Evolutionary conservation across 805 yeast species (phyloP), one percentile per base, ranked within the genome.

Genomic region (Nakazawaea wickerhamii): DNA sequence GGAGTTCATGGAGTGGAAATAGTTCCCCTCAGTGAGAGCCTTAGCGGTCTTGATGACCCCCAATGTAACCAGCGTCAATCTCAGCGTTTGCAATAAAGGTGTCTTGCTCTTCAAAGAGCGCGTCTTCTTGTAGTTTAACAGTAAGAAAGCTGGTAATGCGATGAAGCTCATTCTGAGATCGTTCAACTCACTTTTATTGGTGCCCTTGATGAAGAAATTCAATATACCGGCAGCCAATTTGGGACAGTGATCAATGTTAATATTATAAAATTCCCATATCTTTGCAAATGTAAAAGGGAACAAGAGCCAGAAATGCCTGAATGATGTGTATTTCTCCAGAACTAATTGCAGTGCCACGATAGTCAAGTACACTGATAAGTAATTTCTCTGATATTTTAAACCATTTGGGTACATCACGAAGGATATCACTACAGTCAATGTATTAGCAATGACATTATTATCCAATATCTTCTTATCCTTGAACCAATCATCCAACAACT

Each of bases 271-370:
- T 26, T 43, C 30, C 45, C 45, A 43, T 5, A 31, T 33, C 25
- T 43, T 43, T 5, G 45, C 45, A 43, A 43, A 43, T 5, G 45
- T 32, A n/a, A 33, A 18, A 11, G 45, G 45, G 26, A 43, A 43
- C 26, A 43, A 33, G n/a, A 33, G 4, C 45, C 45, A 43, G 11
- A 15, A 43, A 11, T 33, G 26, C 9, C 19, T 21, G 18, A 32
- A 10, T 21, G n/a, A 3, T 10, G 39, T 43, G 28, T 19, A 37
- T 13, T 33, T 21, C 10, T 21, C 20, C 14, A 43, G 4, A 15
- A 37, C 4, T 3, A 37, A 17, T 28, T 43, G 30, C 14, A 33
- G 17, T 7, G 45, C 21, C 6, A 28, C 23, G n/a, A 34, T 22
- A 11, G 42, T 20, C 14, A 43, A 37, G 22, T 43, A 43, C 9